phyloP scores from a whole-genome alignment of 805 yeast genomes.

The Starmerella powellii region DNA sequence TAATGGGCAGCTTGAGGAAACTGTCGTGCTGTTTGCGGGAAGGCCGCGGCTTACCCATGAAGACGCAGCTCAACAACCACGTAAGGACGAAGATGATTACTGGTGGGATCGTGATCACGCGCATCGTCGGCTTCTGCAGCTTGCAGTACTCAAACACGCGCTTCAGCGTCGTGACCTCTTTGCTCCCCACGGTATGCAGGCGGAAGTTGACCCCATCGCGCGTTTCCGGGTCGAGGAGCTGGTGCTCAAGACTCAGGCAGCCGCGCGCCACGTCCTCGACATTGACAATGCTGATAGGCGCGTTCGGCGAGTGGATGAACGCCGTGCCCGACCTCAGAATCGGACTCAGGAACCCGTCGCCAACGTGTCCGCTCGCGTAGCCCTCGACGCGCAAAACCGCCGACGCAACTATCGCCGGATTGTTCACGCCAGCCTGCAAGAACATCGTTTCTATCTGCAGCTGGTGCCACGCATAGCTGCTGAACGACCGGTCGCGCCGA shows the following conservation, averaged over 20 bases:
- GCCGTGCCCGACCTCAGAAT: constrained; percentile 18
- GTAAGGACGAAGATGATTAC: constrained; percentile 18
- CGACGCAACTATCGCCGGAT: constrained; percentile 9
- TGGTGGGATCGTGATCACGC: constrained; percentile 18
- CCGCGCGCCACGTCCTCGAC: constrained; percentile 33
- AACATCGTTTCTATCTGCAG: constrained; percentile 20
- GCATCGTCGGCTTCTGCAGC: constrained; percentile 11
- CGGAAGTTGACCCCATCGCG: constrained; percentile 8
- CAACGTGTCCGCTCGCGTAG: constrained; percentile 23
- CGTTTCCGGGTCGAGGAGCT: constrained; percentile 21
- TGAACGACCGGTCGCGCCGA: constrained; percentile 17
- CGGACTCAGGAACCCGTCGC: constrained; percentile 24
- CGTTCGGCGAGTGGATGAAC: constrained; percentile 20
- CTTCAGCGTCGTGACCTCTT: constrained; percentile 21
- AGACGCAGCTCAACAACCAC: constrained; percentile 15
- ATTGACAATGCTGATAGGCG: constrained; percentile 26
- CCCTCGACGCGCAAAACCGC: constrained; percentile 24
- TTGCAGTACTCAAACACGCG: constrained; percentile 20
- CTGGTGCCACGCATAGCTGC: constrained; percentile 25
- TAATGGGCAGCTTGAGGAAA: constrained; percentile 17
- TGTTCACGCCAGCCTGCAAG: neutral
- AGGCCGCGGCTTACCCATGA: constrained; percentile 10
- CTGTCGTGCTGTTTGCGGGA: constrained; percentile 6
- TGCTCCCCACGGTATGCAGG: constrained; percentile 19
- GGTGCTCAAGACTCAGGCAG: constrained; percentile 32